phyloP scores from a whole-genome alignment of 345 rosid species.

The Salix viminalis region DNA sequence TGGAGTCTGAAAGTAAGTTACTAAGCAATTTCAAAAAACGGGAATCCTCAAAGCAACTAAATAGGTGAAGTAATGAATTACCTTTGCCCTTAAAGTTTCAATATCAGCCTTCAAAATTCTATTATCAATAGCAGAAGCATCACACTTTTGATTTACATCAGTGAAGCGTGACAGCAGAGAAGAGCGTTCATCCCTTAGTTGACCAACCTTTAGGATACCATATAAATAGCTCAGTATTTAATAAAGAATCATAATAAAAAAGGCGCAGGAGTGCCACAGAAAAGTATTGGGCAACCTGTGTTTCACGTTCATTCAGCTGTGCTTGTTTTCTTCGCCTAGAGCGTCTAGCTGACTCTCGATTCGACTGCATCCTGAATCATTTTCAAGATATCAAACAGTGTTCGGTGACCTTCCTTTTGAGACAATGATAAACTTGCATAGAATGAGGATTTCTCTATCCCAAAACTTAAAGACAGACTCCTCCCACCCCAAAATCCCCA shows the following conservation, averaged over 20 bases:
- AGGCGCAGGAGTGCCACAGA: neutral
- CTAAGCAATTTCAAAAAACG: neutral
- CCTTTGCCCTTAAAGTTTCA: constrained; percentile 90
- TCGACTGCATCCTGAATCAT: constrained; percentile 76
- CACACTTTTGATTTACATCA: constrained; percentile 68
- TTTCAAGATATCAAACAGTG: constrained; percentile 13
- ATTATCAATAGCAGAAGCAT: constrained; percentile 72
- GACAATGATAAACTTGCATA: neutral
- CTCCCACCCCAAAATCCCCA: neutral
- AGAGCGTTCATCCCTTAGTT: constrained; percentile 71
- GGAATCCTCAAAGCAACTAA: neutral
- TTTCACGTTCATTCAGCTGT: constrained; percentile 79
- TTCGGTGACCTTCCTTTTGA: neutral
- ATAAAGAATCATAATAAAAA: constrained; percentile 1
- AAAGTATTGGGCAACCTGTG: constrained; percentile 53
- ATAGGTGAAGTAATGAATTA: constrained; percentile 12
- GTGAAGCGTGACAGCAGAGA: constrained; percentile 62
- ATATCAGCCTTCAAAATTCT: constrained; percentile 95
- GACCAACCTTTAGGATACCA: constrained; percentile 54
- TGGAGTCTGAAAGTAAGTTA: neutral
- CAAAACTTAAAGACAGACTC: neutral
- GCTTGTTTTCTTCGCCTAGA: constrained; percentile 92
- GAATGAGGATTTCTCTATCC: too few relatives aligned
- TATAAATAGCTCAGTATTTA: constrained; percentile 5
- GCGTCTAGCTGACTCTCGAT: constrained; percentile 98